A percentile compares a stretch with the other conserved stretches of the same genome.
phyloP scores from a whole-genome alignment of 306 rosid species.

The Casuarina glauca region DNA sequence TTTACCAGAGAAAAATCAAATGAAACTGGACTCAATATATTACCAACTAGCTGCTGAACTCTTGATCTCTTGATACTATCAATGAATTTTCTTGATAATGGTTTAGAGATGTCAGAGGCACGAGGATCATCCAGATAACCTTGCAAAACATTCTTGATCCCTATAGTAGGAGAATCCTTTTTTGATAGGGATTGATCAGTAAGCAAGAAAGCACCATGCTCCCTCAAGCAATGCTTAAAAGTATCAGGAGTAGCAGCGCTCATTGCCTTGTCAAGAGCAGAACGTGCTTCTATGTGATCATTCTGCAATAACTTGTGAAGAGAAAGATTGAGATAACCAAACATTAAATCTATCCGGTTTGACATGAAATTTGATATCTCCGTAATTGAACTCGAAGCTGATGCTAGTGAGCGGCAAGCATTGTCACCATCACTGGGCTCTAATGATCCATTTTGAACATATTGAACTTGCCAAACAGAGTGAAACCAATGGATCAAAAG shows the following conservation, averaged over 20 bases:
- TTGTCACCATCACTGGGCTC: constrained; percentile 28
- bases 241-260: constrained; percentile 47
- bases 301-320: constrained; percentile 52
- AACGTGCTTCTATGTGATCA: constrained; percentile 57
- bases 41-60: constrained; percentile 60
- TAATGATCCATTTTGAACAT: constrained; percentile 29
- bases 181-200: constrained; percentile 49
- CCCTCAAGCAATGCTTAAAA: constrained; percentile 58
- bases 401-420: constrained; percentile 40
- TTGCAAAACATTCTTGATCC: constrained; percentile 63
- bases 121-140: constrained; percentile 45
- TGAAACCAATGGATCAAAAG: constrained; percentile 71
- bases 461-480: constrained; percentile 49
- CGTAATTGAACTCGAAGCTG: constrained; percentile 36
- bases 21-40: constrained; percentile 55
- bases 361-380: constrained; percentile 31
- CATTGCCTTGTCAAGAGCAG: constrained; percentile 64
- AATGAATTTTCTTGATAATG: constrained; percentile 66
- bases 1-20: constrained; percentile 65
- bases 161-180: constrained; percentile 44
- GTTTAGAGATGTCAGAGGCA: constrained; percentile 40
- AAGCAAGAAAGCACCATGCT: constrained; percentile 64
- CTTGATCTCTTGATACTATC: constrained; percentile 69
- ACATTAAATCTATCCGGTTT: constrained; percentile 59
- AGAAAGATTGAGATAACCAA: constrained; percentile 80